These are phyloP conservation scores for Sporothrix globosa DNA, from an alignment of 2,329 filamentous ascomycete genomes.

Conservation along the genomic window DNA sequence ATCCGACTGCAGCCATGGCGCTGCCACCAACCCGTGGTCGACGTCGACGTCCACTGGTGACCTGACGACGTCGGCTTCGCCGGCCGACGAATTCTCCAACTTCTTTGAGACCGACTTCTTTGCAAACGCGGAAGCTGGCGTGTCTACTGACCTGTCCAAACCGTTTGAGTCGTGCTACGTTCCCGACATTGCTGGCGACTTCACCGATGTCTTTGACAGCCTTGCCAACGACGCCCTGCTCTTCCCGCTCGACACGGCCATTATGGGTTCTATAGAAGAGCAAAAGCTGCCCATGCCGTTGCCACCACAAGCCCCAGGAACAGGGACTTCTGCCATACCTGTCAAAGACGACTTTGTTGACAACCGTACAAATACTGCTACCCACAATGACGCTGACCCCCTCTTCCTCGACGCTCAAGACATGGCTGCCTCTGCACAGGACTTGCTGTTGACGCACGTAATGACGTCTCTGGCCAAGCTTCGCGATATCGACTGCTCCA, in stretches of 20 bases:
- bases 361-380: neutral
- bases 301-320: neutral
- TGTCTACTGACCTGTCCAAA: neutral
- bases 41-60: conserved; percentile 42
- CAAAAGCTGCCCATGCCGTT: conserved; percentile 5
- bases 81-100: conserved; percentile 45
- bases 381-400: neutral
- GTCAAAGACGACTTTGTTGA: conserved; percentile 5
- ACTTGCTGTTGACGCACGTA: conserved; percentile 52
- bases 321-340: neutral
- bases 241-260: conserved; percentile 43
- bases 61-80: conserved; percentile 53
- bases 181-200: neutral
- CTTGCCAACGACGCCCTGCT: conserved; percentile 45
- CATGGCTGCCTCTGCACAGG: conserved; percentile 51
- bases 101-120: conserved; percentile 40
- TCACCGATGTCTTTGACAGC: conserved; percentile 31
- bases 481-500: conserved; percentile 40
- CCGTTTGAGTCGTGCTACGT: conserved; percentile 3
- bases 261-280: neutral
- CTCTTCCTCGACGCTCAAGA: conserved; percentile 36
- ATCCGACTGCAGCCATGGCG: conserved; percentile 48
- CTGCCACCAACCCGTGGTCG: conserved; percentile 40
- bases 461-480: conserved; percentile 51
- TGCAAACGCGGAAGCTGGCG: conserved; percentile 29